A percentile compares a stretch with the other conserved stretches of the same genome.
Evolutionary conservation across 768 basidiomycete genomes (phyloP).

Genomic region (Trametes punicea): DNA sequence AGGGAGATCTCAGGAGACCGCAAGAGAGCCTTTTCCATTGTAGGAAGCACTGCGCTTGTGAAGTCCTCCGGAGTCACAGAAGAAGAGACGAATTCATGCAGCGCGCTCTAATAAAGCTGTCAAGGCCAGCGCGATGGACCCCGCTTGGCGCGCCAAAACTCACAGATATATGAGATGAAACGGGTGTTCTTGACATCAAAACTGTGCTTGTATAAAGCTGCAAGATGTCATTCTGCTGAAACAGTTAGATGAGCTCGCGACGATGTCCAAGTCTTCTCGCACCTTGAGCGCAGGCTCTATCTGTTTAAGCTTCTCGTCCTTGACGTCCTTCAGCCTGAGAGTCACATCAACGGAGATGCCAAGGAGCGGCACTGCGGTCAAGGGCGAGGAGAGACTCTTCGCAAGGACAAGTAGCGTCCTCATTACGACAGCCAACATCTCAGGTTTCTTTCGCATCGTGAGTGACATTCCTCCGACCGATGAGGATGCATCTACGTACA

Average conservation of each 20-base stretch:
- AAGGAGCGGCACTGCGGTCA: slow-evolving; percentile 49
- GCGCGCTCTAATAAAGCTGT: slow-evolving; percentile 38
- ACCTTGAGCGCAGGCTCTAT: slow-evolving; percentile 50
- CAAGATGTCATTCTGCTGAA: slow-evolving; percentile 51
- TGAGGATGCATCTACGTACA: slow-evolving; percentile 33
- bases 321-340: slow-evolving; percentile 59
- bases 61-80: slow-evolving; percentile 54
- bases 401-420: slow-evolving; percentile 47
- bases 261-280: background rate
- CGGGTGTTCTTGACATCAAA: slow-evolving; percentile 61
- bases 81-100: slow-evolving; percentile 58
- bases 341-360: slow-evolving; percentile 70
- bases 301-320: slow-evolving; percentile 40
- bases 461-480: background rate
- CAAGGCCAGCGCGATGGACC: no score
- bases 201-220: slow-evolving; percentile 57
- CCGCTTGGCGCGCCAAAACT: no score
- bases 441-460: slow-evolving; percentile 31
- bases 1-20: slow-evolving; percentile 81
- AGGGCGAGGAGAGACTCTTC: slow-evolving; percentile 46
- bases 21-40: slow-evolving; percentile 75
- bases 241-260: background rate
- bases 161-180: slow-evolving; percentile 61
- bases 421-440: slow-evolving; percentile 49
- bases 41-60: slow-evolving; percentile 53